phyloP scores from a whole-genome alignment of 116 monocot genomes.

The Zostera marina region DNA sequence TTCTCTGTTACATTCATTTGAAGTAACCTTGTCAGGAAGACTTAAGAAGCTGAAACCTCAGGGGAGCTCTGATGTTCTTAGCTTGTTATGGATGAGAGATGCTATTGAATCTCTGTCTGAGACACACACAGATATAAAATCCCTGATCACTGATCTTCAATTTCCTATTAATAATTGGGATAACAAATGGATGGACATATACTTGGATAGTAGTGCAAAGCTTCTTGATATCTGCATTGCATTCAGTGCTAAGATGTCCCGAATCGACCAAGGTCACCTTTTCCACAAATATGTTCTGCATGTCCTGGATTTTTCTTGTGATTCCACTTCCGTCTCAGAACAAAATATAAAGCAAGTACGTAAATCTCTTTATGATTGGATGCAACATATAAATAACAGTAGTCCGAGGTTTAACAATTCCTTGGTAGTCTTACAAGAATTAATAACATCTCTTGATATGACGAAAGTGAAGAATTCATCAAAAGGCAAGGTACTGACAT shows the following conservation, averaged over 20 bases:
- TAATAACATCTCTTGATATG: constrained; percentile 17
- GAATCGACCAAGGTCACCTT: constrained; percentile 47
- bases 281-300: constrained; percentile 41
- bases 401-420: constrained; percentile 40
- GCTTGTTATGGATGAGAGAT: constrained; percentile 54
- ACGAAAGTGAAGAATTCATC: constrained; percentile 38
- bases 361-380: constrained; percentile 45
- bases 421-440: constrained; percentile 16
- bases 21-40: constrained; percentile 37
- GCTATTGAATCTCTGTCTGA: constrained; percentile 37
- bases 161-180: constrained; percentile 86
- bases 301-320: constrained; percentile 13
- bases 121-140: constrained; percentile 33
- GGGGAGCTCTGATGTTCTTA: constrained; percentile 24
- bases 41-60: constrained; percentile 44
- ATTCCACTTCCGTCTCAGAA: constrained; percentile 9
- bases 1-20: constrained; percentile 27
- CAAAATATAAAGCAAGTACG: constrained; percentile 21
- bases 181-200: constrained; percentile 62
- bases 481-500: constrained; percentile 56
- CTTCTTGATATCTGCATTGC: constrained; percentile 78
- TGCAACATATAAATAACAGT: constrained; percentile 14
- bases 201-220: constrained; percentile 69
- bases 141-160: constrained; percentile 53
- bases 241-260: constrained; percentile 60